Percentiles rank a stretch among this genome's conserved stretches.
These are phyloP conservation scores for Agaricus bisporus DNA, from an alignment of 768 basidiomycete genomes.

Conservation along the genomic window DNA sequence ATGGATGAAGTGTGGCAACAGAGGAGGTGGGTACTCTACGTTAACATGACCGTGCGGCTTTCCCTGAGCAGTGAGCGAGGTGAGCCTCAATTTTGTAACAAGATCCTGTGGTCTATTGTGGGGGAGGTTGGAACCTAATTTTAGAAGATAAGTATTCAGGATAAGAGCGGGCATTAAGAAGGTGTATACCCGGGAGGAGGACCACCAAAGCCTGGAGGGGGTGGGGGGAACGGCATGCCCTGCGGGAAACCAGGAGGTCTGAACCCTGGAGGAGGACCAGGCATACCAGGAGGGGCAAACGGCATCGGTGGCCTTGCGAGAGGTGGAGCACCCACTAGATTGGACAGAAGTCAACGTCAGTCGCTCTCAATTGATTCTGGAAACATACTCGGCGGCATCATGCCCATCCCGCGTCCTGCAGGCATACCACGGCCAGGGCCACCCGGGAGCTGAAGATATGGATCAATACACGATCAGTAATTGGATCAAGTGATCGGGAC, in stretches of 20 bases:
- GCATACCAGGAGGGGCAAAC: conserved; percentile 71
- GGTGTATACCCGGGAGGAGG: conserved; percentile 76
- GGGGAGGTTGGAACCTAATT: conserved; percentile 46
- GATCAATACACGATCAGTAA: conserved; percentile 7
- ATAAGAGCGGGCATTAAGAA: background rate
- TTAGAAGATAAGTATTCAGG: conserved; percentile 9
- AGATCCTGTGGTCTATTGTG: conserved; percentile 24
- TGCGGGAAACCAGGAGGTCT: conserved; percentile 80
- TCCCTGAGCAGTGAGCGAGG: background rate
- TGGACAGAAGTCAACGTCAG: conserved; percentile 10
- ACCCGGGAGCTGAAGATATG: conserved; percentile 55
- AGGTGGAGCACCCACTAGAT: conserved; percentile 52
- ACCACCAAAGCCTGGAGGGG: conserved; percentile 75
- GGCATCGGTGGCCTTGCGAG: conserved; percentile 67
- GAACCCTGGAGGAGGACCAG: conserved; percentile 82
- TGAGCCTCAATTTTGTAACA: conserved; percentile 8
- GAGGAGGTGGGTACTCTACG: background rate
- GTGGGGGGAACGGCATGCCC: conserved; percentile 74
- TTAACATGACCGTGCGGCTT: background rate
- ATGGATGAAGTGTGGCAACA: background rate
- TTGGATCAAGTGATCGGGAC: conserved; percentile 17
- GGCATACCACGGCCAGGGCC: conserved; percentile 95
- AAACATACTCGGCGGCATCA: conserved; percentile 76
- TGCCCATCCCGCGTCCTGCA: conserved; percentile 95
- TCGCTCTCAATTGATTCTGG: background rate